These are phyloP conservation scores for Trichosporon asahii DNA, from an alignment of 1,284 basidiomycete genomes.

Conservation along the genomic window DNA sequence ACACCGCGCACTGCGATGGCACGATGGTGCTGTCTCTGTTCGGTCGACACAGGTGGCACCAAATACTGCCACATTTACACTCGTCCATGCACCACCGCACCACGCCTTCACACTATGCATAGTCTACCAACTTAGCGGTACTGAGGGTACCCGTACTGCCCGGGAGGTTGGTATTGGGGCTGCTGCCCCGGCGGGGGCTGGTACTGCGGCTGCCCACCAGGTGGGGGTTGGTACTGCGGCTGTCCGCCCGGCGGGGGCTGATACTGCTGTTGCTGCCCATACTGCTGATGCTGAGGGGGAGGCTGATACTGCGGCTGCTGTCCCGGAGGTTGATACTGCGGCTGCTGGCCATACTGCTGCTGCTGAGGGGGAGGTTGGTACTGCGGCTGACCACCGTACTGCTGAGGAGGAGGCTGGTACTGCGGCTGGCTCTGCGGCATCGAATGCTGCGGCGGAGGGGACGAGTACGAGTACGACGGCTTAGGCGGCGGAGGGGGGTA, in stretches of 20 bases:
- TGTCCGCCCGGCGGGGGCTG: not conserved
- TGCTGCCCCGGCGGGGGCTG: not conserved
- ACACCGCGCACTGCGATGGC: too few species aligned
- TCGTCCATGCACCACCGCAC: not conserved
- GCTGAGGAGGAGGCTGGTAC: slow-evolving; percentile 7
- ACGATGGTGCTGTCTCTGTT: too few species aligned
- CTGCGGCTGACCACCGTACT: not conserved
- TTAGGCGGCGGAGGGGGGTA: slow-evolving; percentile 15
- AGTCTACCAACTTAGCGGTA: not conserved
- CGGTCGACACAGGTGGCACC: too few species aligned
- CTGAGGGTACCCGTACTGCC: not conserved
- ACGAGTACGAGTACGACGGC: slow-evolving; percentile 10
- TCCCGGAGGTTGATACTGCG: not conserved
- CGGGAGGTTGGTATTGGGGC: not conserved
- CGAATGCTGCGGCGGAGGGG: not conserved
- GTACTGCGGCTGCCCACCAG: not conserved
- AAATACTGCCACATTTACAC: too few species aligned
- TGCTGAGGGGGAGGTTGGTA: not conserved
- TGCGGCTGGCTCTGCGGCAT: not conserved
- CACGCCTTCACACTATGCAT: not conserved
- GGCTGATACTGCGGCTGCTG: too few species aligned
- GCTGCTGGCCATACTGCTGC: not conserved
- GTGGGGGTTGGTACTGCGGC: not conserved
- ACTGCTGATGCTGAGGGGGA: too few species aligned
- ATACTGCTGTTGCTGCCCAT: too few species aligned